Evolutionary conservation across 1,284 basidiomycete species (phyloP), one percentile per base, ranked within the genome.

Genomic region (Melampsora medusae): DNA sequence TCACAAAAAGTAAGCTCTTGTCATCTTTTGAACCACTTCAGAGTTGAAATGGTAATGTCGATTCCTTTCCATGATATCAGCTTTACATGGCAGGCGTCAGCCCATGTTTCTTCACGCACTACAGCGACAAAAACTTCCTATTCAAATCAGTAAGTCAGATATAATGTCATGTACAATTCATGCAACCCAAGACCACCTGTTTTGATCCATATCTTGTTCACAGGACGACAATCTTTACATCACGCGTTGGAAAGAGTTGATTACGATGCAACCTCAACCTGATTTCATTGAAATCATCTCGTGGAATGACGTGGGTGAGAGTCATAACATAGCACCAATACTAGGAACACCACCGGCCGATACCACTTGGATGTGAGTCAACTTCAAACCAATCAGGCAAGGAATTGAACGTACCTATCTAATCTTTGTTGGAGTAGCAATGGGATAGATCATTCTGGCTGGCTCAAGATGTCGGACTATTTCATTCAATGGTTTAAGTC

Each of bases 161-260:
- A n/a, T 35, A 35, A 42, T 67, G 28, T 48, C 42, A n/a, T 19
- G 16, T 53, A 7, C 25, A 16, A 56, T 56, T 42, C 38, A 4
- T 42, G 5, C 38, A 42, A 42, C 10, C 38, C 12, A 42, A 42
- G 5, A 42, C 12, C 38, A 1, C 38, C 38, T 1, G 38, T 42
- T 12, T 42, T 3, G 10, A 42, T 12, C 10, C 38, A 42, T 42
- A 9, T 42, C 12, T 10, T 28, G 25, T 56, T 61, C 5, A 25
- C 19, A 75, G 72, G 66, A 75, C 59, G 72, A 75, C n/a, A 61
- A 75, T 68, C 53, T 75, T 22, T 75, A 68, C 50, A 75, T 75
- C 16, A 67, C 33, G 42, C 50, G 72, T 22, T 75, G 72, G 72
- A 67, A 67, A 42, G 53, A 68, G 42, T 38, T 75, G 19, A 60